These are phyloP conservation scores for Xylariaceae sp. DNA, from an alignment of 2,329 filamentous ascomycete genomes.

Conservation along the genomic window DNA sequence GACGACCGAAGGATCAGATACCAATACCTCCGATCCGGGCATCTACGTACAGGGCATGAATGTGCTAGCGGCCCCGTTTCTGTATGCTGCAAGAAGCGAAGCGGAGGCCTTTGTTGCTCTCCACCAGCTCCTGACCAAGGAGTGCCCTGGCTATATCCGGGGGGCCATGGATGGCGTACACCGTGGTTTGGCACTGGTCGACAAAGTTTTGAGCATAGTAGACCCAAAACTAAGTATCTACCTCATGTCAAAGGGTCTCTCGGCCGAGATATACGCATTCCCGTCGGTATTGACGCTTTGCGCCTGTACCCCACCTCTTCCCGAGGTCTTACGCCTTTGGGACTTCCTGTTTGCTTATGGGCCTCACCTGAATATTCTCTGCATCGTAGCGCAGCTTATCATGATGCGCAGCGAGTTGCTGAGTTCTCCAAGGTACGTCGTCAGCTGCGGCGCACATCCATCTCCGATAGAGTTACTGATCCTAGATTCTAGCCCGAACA, in stretches of 20 bases:
- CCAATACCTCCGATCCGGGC: constrained; percentile 61
- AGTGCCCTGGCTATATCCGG: constrained; percentile 90
- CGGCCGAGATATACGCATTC: constrained; percentile 94
- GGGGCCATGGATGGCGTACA: constrained; percentile 98
- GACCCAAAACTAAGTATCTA: constrained; percentile 84
- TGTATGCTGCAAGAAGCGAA: constrained; percentile 92
- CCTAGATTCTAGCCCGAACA: constrained; percentile 68
- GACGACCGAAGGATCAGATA: constrained; percentile 62
- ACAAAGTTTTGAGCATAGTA: constrained; percentile 86
- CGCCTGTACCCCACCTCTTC: constrained; percentile 90
- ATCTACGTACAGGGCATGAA: constrained; percentile 99
- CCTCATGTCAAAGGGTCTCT: constrained; percentile 79
- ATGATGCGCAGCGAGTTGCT: constrained; percentile 82
- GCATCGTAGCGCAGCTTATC: constrained; percentile 92
- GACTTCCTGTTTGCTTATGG: constrained; percentile 97
- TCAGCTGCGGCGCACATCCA: constrained; percentile 7
- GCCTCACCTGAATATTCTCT: constrained; percentile 89
- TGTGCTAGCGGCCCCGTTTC: constrained; percentile 88
- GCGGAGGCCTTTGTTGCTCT: constrained; percentile 92
- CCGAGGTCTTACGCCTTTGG: constrained; percentile 90
- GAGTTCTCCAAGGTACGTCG: constrained; percentile 70
- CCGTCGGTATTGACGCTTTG: constrained; percentile 91
- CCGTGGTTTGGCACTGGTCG: constrained; percentile 82
- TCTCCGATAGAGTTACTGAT: background rate
- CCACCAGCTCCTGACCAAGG: constrained; percentile 77